Percentiles rank a stretch among this genome's conserved stretches.
phyloP scores from a whole-genome alignment of 2,329 filamentous ascomycete genomes.

The Penicillium sp. region DNA sequence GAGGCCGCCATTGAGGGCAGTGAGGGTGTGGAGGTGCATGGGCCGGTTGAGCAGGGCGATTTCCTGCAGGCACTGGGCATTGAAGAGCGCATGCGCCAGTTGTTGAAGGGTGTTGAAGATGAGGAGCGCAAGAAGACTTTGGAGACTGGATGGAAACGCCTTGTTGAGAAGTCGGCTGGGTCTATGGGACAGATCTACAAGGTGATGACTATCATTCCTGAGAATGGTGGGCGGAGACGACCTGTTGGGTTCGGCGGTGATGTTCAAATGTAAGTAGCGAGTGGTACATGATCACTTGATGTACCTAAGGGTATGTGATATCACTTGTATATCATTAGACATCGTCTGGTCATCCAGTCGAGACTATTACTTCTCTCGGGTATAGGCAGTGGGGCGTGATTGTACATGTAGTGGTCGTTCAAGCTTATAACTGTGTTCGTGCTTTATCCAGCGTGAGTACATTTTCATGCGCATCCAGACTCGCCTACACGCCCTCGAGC shows the following conservation, averaged over 20 bases:
- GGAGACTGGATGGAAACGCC: conserved; percentile 73
- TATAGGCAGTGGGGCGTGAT: too few species aligned
- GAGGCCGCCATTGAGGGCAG: conserved; percentile 77
- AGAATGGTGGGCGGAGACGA: conserved; percentile 70
- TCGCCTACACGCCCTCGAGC: too few species aligned
- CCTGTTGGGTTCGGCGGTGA: conserved; percentile 91
- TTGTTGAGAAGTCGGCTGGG: conserved; percentile 78
- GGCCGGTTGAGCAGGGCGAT: conserved; percentile 79
- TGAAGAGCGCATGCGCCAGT: conserved; percentile 69
- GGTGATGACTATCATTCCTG: conserved; percentile 84
- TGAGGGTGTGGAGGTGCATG: conserved; percentile 84
- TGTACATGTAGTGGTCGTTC: too few species aligned
- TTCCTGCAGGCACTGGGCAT: conserved; percentile 86
- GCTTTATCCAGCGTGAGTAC: too few species aligned
- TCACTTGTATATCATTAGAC: neutral
- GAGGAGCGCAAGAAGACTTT: conserved; percentile 62
- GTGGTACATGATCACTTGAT: neutral
- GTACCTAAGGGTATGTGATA: neutral
- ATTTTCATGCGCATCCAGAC: too few species aligned
- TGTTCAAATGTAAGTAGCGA: conserved; percentile 30
- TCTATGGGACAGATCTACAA: conserved; percentile 98
- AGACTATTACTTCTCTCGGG: too few species aligned
- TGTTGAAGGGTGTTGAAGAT: conserved; percentile 57
- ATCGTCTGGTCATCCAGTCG: neutral
- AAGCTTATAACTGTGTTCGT: too few species aligned